Conservation (phyloP, 345 rosid genomes). For the Arabis hirsuta region DNA sequence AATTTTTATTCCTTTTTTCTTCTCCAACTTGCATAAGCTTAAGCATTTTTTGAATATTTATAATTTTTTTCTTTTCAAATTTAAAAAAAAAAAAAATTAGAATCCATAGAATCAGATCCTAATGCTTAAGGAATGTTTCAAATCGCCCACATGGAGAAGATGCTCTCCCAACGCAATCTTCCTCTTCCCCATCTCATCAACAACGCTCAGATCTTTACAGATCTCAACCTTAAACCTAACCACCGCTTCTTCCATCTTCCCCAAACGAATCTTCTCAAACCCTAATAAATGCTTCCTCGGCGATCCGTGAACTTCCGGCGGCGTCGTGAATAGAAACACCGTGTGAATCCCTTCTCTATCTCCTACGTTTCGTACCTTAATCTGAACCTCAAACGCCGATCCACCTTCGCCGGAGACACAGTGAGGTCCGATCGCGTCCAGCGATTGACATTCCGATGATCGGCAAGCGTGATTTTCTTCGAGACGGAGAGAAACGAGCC, state of each 20-base stretch:
- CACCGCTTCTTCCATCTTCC: constrained; percentile 45
- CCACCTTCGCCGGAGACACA: constrained; percentile 43
- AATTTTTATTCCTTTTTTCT: constrained; percentile 25
- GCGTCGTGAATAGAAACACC: constrained; percentile 48
- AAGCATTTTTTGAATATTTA: constrained; percentile 15
- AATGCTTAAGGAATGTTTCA: constrained; percentile 65
- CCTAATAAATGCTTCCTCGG: constrained; percentile 76
- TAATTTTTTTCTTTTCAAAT: background rate
- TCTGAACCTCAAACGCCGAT: constrained; percentile 53
- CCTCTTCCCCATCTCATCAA: constrained; percentile 68
- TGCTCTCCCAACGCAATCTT: constrained; percentile 75
- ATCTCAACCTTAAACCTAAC: constrained; percentile 70
- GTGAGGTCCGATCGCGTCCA: constrained; percentile 53
- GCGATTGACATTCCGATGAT: constrained; percentile 64
- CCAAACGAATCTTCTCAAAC: constrained; percentile 70
- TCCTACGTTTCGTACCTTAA: constrained; percentile 64
- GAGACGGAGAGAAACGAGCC: constrained; percentile 50
- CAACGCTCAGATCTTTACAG: constrained; percentile 82
- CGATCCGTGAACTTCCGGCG: constrained; percentile 73
- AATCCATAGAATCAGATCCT: constrained; percentile 51
- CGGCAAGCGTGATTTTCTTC: constrained; percentile 61
- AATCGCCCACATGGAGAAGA: constrained; percentile 73
- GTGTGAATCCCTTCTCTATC: constrained; percentile 65
- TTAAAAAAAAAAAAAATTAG: background rate
- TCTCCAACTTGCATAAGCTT: constrained; percentile 21